These are phyloP conservation scores for Cercophora sp. DNA, from an alignment of 495 filamentous ascomycete genomes.

Conservation along the genomic window DNA sequence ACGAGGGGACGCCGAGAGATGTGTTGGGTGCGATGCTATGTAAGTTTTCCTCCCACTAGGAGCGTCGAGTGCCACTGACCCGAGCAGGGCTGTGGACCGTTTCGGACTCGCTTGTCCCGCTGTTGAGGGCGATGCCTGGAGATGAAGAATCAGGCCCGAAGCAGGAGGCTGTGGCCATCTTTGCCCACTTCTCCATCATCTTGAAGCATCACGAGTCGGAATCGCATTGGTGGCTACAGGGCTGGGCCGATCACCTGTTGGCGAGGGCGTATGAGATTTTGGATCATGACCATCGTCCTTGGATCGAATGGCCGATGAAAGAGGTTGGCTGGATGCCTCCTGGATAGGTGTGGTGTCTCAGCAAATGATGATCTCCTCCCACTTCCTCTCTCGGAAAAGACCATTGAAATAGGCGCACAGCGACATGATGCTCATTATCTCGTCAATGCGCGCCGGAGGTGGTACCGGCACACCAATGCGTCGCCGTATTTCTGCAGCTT, in stretches of 20 bases:
- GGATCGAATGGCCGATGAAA: slow-evolving; percentile 34
- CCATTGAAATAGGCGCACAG: too few relatives aligned
- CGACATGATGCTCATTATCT: too few relatives aligned
- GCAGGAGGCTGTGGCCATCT: slow-evolving; percentile 34
- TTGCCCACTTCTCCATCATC: slow-evolving; percentile 32
- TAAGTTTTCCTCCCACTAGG: neutral
- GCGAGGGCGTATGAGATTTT: slow-evolving; percentile 25
- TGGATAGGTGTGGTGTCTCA: neutral
- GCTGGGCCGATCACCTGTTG: slow-evolving; percentile 32
- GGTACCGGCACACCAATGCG: too few relatives aligned
- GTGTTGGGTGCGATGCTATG: slow-evolving; percentile 35
- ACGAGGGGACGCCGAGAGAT: slow-evolving; percentile 18
- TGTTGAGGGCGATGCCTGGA: slow-evolving; percentile 13
- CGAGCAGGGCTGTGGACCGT: slow-evolving; percentile 30
- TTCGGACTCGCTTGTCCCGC: slow-evolving; percentile 30
- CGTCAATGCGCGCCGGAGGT: too few relatives aligned
- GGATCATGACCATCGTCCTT: slow-evolving; percentile 27
- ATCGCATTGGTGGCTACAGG: slow-evolving; percentile 34
- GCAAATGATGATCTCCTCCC: neutral
- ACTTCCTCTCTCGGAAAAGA: too few relatives aligned
- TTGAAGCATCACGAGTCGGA: slow-evolving; percentile 28
- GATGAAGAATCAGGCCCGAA: slow-evolving; percentile 2
- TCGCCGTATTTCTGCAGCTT: too few relatives aligned
- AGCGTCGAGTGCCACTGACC: neutral
- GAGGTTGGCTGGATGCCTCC: slow-evolving; percentile 25